Evolutionary conservation across 345 rosid genomes (phyloP).

Genomic region (Salix purpurea): DNA sequence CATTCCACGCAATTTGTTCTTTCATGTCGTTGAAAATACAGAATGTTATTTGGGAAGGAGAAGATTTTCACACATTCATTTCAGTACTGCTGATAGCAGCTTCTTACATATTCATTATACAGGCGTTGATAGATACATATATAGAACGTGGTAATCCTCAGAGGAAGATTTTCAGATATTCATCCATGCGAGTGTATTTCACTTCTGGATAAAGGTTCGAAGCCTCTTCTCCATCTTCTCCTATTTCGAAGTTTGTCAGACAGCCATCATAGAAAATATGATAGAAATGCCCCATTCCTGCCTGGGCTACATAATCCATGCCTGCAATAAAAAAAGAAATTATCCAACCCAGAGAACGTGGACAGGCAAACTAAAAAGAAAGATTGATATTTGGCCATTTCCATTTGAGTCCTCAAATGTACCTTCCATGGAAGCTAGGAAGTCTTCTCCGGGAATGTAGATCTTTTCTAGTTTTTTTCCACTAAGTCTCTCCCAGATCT

Average conservation of each 20-base stretch:
- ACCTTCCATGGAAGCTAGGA: constrained; percentile 65
- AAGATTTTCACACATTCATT: too few relatives aligned
- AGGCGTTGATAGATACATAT: not conserved
- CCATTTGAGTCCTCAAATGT: not conserved
- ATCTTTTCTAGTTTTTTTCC: constrained; percentile 45
- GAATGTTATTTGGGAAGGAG: not conserved
- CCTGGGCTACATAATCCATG: constrained; percentile 48
- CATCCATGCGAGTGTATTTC: constrained; percentile 58
- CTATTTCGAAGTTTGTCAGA: constrained; percentile 61
- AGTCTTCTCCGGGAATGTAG: constrained; percentile 40
- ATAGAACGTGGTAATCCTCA: not conserved
- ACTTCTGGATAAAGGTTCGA: constrained; percentile 76
- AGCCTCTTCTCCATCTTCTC: constrained; percentile 63
- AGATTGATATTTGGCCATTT: not conserved
- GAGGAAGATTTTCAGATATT: constrained; percentile 44
- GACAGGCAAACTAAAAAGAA: not conserved
- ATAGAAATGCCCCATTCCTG: constrained; percentile 74
- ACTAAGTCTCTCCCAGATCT: constrained; percentile 63
- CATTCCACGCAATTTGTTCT: not conserved
- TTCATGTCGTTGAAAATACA: not conserved
- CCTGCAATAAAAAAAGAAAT: constrained; percentile 30
- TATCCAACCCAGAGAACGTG: not conserved
- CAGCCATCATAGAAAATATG: constrained; percentile 85
- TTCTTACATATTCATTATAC: not conserved
- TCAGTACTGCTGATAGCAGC: too few relatives aligned